These are phyloP conservation scores for Zoysia japonica DNA, from an alignment of 176 grass and related monocot genomes.

Conservation along the genomic window DNA sequence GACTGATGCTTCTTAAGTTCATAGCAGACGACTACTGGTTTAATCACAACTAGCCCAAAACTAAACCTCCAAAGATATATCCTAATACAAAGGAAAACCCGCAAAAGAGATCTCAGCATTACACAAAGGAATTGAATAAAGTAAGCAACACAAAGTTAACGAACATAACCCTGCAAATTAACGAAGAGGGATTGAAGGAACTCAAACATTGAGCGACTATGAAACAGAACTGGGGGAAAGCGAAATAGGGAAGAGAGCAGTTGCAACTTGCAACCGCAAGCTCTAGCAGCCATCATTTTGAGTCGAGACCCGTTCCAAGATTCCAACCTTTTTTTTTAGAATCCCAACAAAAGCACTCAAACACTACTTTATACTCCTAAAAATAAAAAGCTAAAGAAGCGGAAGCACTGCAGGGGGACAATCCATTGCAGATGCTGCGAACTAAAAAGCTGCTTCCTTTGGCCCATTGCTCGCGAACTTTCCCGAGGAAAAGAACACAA, in stretches of 20 bases:
- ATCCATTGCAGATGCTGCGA: constrained; percentile 45
- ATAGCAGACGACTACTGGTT: neutral
- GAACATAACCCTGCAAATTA: constrained; percentile 22
- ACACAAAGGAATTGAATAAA: constrained; percentile 4
- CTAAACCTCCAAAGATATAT: neutral
- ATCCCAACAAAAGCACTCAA: constrained; percentile 47
- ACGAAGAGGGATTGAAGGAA: constrained; percentile 13
- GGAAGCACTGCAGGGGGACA: constrained; percentile 36
- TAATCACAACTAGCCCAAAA: neutral
- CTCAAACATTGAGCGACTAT: constrained; percentile 11
- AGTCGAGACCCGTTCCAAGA: constrained; percentile 67
- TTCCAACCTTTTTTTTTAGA: constrained; percentile 46
- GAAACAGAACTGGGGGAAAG: constrained; percentile 17
- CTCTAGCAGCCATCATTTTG: constrained; percentile 64
- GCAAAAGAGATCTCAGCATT: constrained; percentile 2
- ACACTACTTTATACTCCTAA: constrained; percentile 29
- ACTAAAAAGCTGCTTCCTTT: constrained; percentile 45
- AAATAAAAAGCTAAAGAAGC: constrained; percentile 28
- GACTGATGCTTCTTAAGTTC: neutral
- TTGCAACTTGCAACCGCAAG: constrained; percentile 58
- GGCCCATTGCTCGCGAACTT: constrained; percentile 36
- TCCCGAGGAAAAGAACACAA: constrained; percentile 30
- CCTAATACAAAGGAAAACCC: neutral
- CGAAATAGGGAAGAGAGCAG: constrained; percentile 37
- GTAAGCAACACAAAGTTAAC: neutral